phyloP scores from a whole-genome alignment of 495 filamentous ascomycete species.

The Copromyces sp. region DNA sequence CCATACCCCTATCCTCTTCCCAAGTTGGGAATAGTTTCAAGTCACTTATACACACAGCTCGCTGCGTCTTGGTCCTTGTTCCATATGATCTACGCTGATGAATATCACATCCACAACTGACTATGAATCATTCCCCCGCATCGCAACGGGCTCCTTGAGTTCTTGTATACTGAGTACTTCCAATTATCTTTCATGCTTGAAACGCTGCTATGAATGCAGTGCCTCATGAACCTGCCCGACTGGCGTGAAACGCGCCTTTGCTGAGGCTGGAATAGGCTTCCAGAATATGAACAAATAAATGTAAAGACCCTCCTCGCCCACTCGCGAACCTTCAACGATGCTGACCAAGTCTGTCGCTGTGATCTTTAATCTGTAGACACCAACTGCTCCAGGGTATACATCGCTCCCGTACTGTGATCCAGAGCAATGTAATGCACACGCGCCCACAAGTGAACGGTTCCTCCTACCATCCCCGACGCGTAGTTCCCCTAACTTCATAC shows the following conservation, averaged over 20 bases:
- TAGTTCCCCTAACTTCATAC: conserved; percentile 1
- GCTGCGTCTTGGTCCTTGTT: not conserved
- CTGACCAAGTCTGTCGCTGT: not conserved
- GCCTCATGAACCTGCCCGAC: not conserved
- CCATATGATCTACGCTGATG: not conserved
- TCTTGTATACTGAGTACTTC: not conserved
- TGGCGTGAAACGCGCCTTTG: not conserved
- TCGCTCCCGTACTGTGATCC: not conserved
- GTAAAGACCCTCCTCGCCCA: not conserved
- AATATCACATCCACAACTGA: not conserved
- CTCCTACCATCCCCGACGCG: not conserved
- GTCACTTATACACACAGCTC: not conserved
- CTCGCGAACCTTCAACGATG: not conserved
- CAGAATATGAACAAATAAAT: not conserved
- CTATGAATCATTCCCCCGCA: not conserved
- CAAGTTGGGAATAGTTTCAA: not conserved
- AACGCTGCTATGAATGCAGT: not conserved
- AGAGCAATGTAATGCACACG: not conserved
- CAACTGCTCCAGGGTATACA: not conserved
- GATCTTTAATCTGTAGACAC: not conserved
- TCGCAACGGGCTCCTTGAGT: not conserved
- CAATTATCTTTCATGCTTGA: not conserved
- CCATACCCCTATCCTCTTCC: not conserved
- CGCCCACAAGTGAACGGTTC: not conserved
- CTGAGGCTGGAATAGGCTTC: not conserved